Evolutionary conservation across 2,329 filamentous ascomycete genomes (phyloP), one percentile per base, ranked within the genome.

Genomic region (Verruconis gallopava): DNA sequence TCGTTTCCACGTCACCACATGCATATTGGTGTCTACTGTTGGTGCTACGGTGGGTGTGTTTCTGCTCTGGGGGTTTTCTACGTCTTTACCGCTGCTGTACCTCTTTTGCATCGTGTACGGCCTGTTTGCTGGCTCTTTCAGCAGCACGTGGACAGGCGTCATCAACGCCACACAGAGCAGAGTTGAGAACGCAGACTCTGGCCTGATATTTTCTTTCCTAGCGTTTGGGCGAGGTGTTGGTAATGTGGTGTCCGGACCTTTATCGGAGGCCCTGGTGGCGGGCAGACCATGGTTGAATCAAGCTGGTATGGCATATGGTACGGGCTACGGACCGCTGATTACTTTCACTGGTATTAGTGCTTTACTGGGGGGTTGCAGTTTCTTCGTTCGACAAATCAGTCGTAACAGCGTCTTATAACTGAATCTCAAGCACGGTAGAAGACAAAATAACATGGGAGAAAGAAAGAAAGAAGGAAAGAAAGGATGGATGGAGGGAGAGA

Each of bases 141-240:
- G 57, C 3, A 59, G 56, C 18, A 58, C 59, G 2, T 71, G 66
- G 62, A 59, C 64, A 11, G 63, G 63, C 1, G 64, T 69, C 15
- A 61, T 68, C 21, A 58, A 55, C 13, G 59, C 66, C 25, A 61
- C 67, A 3, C 54, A 57, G 39, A 51, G 54, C 22, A 57, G 55
- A 36, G 55, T 61, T 13, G 46, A 44, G 22, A 51, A 55, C 30
- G 55, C 62, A 0, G 69, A 73, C 34, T 55, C 64, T 3, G 64
- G 66, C 0, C 64, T 72, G 47, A 59, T 71, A 1, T 68, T 72
- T 44, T 63, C 62, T 0, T 58, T 65, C 12, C 55, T 73, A 41
- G 62, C 62, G 6, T 64, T 64, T 5, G 69, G 69, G 0, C 66
- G 68, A 35, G 71, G 70, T 0, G 59, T 73, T 15, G 69, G 70